These are phyloP conservation scores for Candida sp. DNA, from an alignment of 1,139 yeast genomes.

Conservation along the genomic window DNA sequence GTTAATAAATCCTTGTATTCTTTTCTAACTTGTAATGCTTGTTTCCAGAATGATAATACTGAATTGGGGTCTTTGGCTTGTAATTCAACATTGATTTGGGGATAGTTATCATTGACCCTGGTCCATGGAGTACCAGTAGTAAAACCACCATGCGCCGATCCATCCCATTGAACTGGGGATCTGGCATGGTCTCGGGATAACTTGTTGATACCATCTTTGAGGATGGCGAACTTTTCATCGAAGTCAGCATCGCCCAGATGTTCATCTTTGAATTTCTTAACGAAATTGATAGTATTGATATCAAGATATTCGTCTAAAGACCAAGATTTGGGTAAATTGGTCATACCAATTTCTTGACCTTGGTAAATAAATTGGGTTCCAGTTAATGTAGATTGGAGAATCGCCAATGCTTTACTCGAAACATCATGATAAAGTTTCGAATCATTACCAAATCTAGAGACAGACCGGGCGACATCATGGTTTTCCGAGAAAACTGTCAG, in stretches of 20 bases:
- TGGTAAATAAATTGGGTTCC: constrained; percentile 58
- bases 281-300: constrained; percentile 42
- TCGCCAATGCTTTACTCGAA: constrained; percentile 47
- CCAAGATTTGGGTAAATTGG: constrained; percentile 44
- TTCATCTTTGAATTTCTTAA: constrained; percentile 25
- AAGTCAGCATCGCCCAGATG: constrained; percentile 23
- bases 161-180: constrained; percentile 58
- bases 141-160: constrained; percentile 43
- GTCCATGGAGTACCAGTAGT: constrained; percentile 52
- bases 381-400: constrained; percentile 42
- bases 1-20: constrained; percentile 37
- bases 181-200: constrained; percentile 53
- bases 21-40: constrained; percentile 41
- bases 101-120: constrained; percentile 47
- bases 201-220: constrained; percentile 22
- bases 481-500: constrained; percentile 51
- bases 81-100: constrained; percentile 42
- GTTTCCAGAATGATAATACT: constrained; percentile 42
- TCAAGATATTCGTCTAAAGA: constrained; percentile 47
- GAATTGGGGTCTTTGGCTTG: constrained; percentile 46
- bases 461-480: constrained; percentile 55
- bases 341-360: constrained; percentile 60
- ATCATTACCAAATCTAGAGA: constrained; percentile 49
- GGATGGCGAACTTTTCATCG: constrained; percentile 18
- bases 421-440: constrained; percentile 23